Evolutionary conservation across 1,139 yeast species (phyloP), one percentile per base, ranked within the genome.

Genomic region (Arxiozyma bovina): DNA sequence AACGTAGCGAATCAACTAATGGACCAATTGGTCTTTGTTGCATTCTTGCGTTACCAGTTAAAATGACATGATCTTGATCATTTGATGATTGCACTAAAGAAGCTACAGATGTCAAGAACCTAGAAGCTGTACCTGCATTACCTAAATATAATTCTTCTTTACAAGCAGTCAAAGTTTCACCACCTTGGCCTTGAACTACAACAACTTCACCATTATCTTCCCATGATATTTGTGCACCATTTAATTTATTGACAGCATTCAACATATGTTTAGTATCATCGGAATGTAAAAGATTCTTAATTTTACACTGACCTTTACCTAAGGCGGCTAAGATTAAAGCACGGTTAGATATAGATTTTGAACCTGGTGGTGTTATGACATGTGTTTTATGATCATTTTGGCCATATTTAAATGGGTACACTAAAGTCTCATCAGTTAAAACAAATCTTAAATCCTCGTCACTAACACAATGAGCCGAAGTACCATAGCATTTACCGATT

Each of bases 21-120:
- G 99, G 97, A 34, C 96, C 98, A 64, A 89, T 89, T 38, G 99
- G 99, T 66, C 99, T 81, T 70, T 91, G 95, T 72, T 93, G 96
- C 99, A 93, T 93, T 72, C 99, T 82, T 47, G 89, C 85, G 69
- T 93, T 93, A 63, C 99, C 99, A 4, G 98, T 93, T 60, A 94
- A 77, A 15, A 82, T 73, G 45, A 90, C 83, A 56, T 74, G 69
- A 48, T 75, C 72, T 22, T 73, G 66, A 4, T 72, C 67, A 11
- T 68, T 66, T n/a, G 74, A 69, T 2, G 82, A 68, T 53, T 77
- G 74, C 7, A 88, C 96, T 55, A 93, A 75, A 22, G 96, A 80
- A 17, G 96, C 96, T 42, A 93, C 91, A 1, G 96, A 82, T 3
- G 98, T 88, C 65, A 93, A 78, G 70, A 93, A 94, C 64, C 99